A percentile compares a stretch with the other conserved stretches of the same genome.
phyloP scores from a whole-genome alignment of 2,329 filamentous ascomycete species.

The Rasamsonia emersonii region DNA sequence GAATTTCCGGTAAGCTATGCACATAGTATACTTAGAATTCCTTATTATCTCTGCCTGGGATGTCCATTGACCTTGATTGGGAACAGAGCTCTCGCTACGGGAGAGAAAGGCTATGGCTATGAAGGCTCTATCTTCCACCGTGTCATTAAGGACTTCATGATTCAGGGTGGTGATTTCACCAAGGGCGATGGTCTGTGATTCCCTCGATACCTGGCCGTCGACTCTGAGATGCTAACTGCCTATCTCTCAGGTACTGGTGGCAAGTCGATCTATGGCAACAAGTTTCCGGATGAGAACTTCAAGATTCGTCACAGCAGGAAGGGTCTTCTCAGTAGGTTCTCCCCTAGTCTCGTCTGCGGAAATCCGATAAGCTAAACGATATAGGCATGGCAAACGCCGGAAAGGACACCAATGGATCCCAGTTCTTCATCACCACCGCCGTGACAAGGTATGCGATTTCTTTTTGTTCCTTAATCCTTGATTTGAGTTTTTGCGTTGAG shows the following conservation, averaged over 20 bases:
- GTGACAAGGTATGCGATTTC: conserved; percentile 39
- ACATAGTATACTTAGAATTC: background rate
- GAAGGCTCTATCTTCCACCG: conserved; percentile 60
- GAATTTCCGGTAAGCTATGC: conserved; percentile 47
- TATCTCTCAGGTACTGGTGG: conserved; percentile 49
- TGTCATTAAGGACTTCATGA: conserved; percentile 64
- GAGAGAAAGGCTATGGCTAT: conserved; percentile 60
- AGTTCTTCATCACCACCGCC: conserved; percentile 60
- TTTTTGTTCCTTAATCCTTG: background rate
- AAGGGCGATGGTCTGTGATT: conserved; percentile 44
- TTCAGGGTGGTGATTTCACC: conserved; percentile 62
- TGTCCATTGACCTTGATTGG: conserved; percentile 9
- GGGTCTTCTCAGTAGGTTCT: conserved; percentile 49
- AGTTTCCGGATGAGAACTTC: conserved; percentile 64
- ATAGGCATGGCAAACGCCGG: conserved; percentile 58
- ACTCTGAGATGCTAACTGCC: conserved; percentile 8
- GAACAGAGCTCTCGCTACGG: conserved; percentile 50
- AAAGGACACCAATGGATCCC: conserved; percentile 56
- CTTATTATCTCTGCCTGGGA: background rate
- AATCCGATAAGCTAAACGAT: conserved; percentile 8
- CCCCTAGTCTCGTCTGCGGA: background rate
- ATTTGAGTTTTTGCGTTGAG: background rate
- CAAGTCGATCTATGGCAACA: conserved; percentile 59
- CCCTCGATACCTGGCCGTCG: background rate
- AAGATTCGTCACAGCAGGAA: conserved; percentile 60